Evolutionary conservation across 228 moss, liverwort and hornwort species (phyloP), one percentile per base, ranked within the genome.

Genomic region (Sphagnum magellanicum): DNA sequence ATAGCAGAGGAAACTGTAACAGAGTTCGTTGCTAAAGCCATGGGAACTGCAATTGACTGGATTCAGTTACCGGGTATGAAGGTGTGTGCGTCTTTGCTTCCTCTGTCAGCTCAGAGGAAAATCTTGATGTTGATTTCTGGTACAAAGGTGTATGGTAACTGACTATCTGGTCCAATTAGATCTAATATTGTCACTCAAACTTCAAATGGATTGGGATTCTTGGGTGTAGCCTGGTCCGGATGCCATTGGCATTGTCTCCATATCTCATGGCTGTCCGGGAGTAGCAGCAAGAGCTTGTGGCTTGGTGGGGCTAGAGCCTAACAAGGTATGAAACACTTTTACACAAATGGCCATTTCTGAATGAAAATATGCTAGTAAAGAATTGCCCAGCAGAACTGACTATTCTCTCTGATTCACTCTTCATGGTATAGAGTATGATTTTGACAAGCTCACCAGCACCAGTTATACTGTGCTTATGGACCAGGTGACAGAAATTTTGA

Each of bases 11-110:
- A 90, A 65, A 90, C 87, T 64, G 73, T 90, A 66, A 82, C 87
- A 58, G 84, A 87, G 65, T 90, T 90, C 79, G 72, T 90, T 68
- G 79, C 82, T 5, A 90, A 90, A 75, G 90, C 90, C 65, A 90
- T 87, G 64, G 90, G 90, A 87, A 90, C 90, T 77, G 90, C 87
- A 74, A 77, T 90, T 72, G 87, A 90, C 77, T 89, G 89, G 89
- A 89, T 89, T 79, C 89, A 89, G 87, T 84, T 90, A 82, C 90
- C 90, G 78, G 90, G 87, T 84, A 90, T 90, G 90, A 90, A 90
- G 90, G 90, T 90, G 15, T n/a, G n/a, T 60, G 15, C 3, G 8
- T 55, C 55, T 12, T 55, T 3, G 32, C 32, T 32, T 32, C 32
- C 32, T 32, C 32, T 32, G 32, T 32, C 32, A 32, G 32, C 32